Evolutionary conservation across 768 basidiomycete genomes (phyloP), one percentile per base, ranked within the genome.

Genomic region (Leccinum pellstonianum): DNA sequence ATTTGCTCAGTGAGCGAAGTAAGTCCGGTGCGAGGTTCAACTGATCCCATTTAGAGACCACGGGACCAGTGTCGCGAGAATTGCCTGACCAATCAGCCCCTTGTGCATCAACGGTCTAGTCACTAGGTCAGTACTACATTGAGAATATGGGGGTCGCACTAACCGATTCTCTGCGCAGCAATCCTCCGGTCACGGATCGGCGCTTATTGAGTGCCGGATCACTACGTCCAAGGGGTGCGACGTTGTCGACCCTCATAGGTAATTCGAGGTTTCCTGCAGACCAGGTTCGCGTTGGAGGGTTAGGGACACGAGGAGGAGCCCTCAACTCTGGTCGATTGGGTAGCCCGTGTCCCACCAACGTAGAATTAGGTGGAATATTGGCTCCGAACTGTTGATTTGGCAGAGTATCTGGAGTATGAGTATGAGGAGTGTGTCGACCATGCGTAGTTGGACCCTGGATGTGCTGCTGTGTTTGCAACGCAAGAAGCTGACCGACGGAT

Each of bases 1-100:
- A 98, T 75, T 95, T 96, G 62, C 82, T 86, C 62, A 98, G 81
- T 47, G 93, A 94, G 55, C 93, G 83, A 67, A 97, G 79, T 11
- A 98, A 78, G 64, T 98, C 96, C 48, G 92, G 87, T 11, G 90
- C 85, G 35, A 98, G 80, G 58, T 86, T 81, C 51, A 98, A 74
- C 68, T 97, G 93, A 62, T 98, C 96, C 96, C 96, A 98, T 76
- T 98, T 98, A 56, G 93, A 90, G 51, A 97, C 83, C 58, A 90
- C 79, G 10, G 94, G 88, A 15, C 93, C 92, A 60, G 76, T 78
- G 67, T 91, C 91, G 62, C 90, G 88, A 43, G 80, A 77, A 63
- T 77, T 75, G 57, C 79, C 75, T 48, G 79, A 73, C 81, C 84
- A 83, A 60, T 78, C 80, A 66, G 84, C 83, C 56, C 80, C 79